Evolutionary conservation across 176 grass and related monocot genomes (phyloP).

Genomic region (Aegilops speltoides): DNA sequence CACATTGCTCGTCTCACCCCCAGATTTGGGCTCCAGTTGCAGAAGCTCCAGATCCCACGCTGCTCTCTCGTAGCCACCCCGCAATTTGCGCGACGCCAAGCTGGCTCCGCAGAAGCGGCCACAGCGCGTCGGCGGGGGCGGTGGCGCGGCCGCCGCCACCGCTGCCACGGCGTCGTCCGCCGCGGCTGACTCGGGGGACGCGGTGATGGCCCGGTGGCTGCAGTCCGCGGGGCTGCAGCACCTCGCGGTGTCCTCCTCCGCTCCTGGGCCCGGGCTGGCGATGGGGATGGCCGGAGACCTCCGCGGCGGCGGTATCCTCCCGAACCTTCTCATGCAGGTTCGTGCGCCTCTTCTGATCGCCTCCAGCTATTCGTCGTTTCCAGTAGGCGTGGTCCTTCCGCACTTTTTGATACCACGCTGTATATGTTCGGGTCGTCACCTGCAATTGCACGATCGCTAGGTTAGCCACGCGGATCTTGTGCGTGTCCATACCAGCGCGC

Average conservation of each 20-base stretch:
- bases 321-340: conserved; percentile 94
- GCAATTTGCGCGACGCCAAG: conserved; percentile 33
- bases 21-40: conserved; percentile 55
- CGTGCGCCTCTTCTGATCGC: not conserved
- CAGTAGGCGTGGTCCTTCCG: not conserved
- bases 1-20: conserved; percentile 22
- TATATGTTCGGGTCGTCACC: not conserved
- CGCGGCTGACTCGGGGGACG: conserved; percentile 68
- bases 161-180: conserved; percentile 30
- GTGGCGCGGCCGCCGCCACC: conserved; percentile 31
- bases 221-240: conserved; percentile 98
- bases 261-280: conserved; percentile 20
- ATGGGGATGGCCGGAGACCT: conserved; percentile 28
- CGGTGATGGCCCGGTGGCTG: conserved; percentile 94
- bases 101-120: conserved; percentile 96
- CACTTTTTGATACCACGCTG: not conserved
- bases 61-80: conserved; percentile 16
- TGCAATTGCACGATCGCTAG: conserved; percentile 27
- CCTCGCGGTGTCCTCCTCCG: conserved; percentile 56
- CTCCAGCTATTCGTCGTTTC: not conserved
- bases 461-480: not conserved
- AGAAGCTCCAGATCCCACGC: conserved; percentile 42
- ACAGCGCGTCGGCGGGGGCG: conserved; percentile 73
- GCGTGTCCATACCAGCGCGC: not conserved
- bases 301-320: conserved; percentile 45